These are phyloP conservation scores for Peribolospora baueri DNA, from an alignment of 768 basidiomycete species.

Conservation along the genomic window DNA sequence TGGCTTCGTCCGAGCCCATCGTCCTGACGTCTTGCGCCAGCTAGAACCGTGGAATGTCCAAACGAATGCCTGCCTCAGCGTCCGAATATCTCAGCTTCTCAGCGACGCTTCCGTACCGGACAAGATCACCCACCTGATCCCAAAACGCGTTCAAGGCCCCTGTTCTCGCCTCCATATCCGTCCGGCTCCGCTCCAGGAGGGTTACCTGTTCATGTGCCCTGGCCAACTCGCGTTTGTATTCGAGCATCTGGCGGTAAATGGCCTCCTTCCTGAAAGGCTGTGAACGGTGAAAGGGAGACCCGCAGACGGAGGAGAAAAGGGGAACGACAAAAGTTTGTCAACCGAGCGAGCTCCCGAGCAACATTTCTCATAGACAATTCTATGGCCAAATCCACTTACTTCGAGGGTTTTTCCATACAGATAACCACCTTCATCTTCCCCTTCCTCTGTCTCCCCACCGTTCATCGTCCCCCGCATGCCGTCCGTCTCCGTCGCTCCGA, in stretches of 20 bases:
- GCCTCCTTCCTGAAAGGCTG: constrained; percentile 72
- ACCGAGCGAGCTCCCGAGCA: neutral
- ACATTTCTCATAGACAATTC: too few relatives aligned
- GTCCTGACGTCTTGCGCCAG: too few relatives aligned
- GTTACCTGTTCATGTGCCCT: constrained; percentile 36
- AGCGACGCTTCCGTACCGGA: neutral
- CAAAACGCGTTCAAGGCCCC: constrained; percentile 56
- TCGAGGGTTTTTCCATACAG: too few relatives aligned
- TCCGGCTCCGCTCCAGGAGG: constrained; percentile 40
- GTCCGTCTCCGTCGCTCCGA: too few relatives aligned
- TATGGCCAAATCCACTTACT: too few relatives aligned
- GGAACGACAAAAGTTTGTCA: neutral
- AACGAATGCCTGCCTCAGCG: too few relatives aligned
- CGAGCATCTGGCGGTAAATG: constrained; percentile 57
- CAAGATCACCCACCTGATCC: constrained; percentile 33
- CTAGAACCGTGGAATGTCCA: too few relatives aligned
- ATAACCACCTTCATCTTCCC: too few relatives aligned
- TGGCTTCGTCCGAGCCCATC: too few relatives aligned
- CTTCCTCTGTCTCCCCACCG: too few relatives aligned
- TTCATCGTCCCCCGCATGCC: too few relatives aligned
- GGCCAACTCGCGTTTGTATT: constrained; percentile 52
- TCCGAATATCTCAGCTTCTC: neutral
- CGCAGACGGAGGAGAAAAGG: neutral
- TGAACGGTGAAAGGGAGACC: constrained; percentile 1
- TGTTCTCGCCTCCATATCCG: constrained; percentile 42